Base-by-base conservation (phyloP, 2,329 filamentous ascomycete species). In the Alternaria sp. region DNA sequence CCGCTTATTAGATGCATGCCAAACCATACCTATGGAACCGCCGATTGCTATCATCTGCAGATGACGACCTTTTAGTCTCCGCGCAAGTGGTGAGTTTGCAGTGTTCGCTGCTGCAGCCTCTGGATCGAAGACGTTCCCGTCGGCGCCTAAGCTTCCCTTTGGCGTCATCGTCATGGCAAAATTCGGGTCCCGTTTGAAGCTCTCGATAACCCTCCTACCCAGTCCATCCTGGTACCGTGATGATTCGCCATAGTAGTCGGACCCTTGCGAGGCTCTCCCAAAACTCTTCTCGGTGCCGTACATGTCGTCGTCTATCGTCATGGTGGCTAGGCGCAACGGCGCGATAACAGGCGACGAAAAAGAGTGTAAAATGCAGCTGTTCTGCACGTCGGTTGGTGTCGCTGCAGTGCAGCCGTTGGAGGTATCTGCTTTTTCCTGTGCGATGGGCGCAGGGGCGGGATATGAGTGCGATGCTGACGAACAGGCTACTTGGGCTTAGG, bases 1-100 rank as follows among this genome's bases (percentile, higher is more conserved):
- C 20, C 36, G 25, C 34, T 49, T 43, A 28, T 32, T 34, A n/a
- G 54, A 57, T 41, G 63, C 41, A 48, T 38, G 51, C 28, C 34
- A 45, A 61, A 48, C 48, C 71, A 50, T 75, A 73, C 81, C 81
- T 72, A 97, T 97, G 11, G 92, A 94, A 44, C 94, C 94, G 70
- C 93, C 93, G 68, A 97, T 97, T 14, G 94, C 94, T 83, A 97
- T 97, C 94, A 97, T 97, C 82, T 97, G 94, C 75, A 97, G 77
- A 82, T 98, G 94, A 30, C 76, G 66, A 11, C 75, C 76, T 62
- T 78, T 78, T 14, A 79, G 69, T 48, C 68, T 90, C 72, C 93
- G 85, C 52, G 91, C 88, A 52, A 98, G 84, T 8, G 90, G 88
- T 46, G 92, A 90, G 66, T 89, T 85, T 4, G 92, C 91, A 2